Conservation (phyloP, 2,329 filamentous ascomycete genomes). For the Trichoderma aggressivum region DNA sequence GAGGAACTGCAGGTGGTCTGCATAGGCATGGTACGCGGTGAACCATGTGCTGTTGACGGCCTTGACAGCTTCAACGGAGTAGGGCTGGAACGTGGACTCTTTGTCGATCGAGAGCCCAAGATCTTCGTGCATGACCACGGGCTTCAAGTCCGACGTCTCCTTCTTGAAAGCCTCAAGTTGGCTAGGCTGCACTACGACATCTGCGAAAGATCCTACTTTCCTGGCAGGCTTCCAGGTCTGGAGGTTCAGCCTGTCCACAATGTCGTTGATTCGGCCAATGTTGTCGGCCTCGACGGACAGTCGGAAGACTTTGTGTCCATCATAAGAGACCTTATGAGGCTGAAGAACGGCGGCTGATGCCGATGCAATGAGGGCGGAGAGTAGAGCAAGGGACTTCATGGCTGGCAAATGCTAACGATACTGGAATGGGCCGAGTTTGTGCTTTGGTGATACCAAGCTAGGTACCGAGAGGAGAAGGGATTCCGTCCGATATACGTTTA, state of each 20-base stretch:
- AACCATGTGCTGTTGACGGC: conserved; percentile 42
- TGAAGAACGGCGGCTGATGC: conserved; percentile 19
- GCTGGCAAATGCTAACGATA: background rate
- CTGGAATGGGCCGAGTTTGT: background rate
- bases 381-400: conserved; percentile 23
- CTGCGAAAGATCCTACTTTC: conserved; percentile 34
- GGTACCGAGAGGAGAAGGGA: background rate
- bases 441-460: background rate
- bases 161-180: conserved; percentile 34
- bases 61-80: background rate
- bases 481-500: background rate
- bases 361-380: conserved; percentile 21
- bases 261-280: conserved; percentile 31
- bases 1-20: conserved; percentile 49
- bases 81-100: conserved; percentile 32
- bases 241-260: conserved; percentile 35
- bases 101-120: conserved; percentile 37
- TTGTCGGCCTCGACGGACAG: conserved; percentile 34
- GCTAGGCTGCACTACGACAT: conserved; percentile 40
- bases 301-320: conserved; percentile 45
- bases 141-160: conserved; percentile 31
- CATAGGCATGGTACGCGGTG: conserved; percentile 50
- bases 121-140: conserved; percentile 38
- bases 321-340: conserved; percentile 34
- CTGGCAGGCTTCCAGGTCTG: conserved; percentile 38